Evolutionary conservation across 306 rosid species (phyloP).

Genomic region (Lupinus albus): DNA sequence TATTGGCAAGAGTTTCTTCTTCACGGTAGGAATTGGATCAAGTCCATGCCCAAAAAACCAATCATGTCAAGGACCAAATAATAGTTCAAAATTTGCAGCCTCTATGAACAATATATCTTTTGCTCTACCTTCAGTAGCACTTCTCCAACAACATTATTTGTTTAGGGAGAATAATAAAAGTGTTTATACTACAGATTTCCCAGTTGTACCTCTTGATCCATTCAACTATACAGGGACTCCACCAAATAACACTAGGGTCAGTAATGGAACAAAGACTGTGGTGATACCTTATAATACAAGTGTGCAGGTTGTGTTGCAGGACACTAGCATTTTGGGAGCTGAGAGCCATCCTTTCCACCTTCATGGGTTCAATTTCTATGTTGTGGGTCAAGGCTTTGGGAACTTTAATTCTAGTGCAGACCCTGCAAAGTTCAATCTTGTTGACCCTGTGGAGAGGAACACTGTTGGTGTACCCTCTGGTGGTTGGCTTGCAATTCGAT

Average conservation of each 20-base stretch:
- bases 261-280: conserved; percentile 54
- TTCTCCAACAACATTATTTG: conserved; percentile 70
- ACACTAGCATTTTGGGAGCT: conserved; percentile 66
- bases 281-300: conserved; percentile 45
- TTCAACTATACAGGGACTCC: conserved; percentile 64
- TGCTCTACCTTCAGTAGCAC: conserved; percentile 55
- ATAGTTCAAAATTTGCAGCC: conserved; percentile 63
- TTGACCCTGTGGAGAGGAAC: conserved; percentile 75
- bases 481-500: conserved; percentile 80
- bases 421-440: conserved; percentile 57
- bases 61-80: conserved; percentile 75
- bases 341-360: conserved; percentile 84
- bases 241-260: conserved; percentile 52
- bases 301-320: conserved; percentile 64
- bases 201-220: conserved; percentile 43
- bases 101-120: conserved; percentile 65
- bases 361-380: conserved; percentile 71
- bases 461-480: conserved; percentile 70
- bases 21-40: conserved; percentile 65
- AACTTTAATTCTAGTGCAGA: conserved; percentile 59
- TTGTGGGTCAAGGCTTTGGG: conserved; percentile 75
- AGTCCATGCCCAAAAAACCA: conserved; percentile 67
- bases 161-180: conserved; percentile 19
- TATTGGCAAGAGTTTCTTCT: conserved; percentile 57
- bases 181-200: conserved; percentile 58